Conservation (phyloP, 2,329 filamentous ascomycete genomes). For the Ophiostoma himal-ulmi region DNA sequence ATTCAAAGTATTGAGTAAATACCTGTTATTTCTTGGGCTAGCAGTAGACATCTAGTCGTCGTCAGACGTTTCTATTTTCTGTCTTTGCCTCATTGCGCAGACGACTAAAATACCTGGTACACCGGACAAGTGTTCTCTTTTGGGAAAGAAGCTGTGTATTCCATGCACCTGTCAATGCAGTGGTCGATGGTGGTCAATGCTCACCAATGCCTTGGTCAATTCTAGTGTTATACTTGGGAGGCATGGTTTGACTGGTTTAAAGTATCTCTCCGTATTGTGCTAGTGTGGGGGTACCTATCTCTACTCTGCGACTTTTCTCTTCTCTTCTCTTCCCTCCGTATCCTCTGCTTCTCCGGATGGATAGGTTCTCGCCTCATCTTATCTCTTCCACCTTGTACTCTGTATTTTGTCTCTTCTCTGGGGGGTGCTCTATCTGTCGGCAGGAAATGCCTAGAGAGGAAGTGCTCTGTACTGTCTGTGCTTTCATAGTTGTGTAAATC, state of each 20-base stretch:
- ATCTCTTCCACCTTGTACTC: not conserved
- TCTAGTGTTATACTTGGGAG: not conserved
- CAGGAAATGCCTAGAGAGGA: slow-evolving; percentile 2
- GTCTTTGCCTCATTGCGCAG: not conserved
- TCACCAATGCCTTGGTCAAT: slow-evolving; percentile 3
- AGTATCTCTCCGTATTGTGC: not conserved
- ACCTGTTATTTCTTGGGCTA: not conserved
- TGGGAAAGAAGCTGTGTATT: not conserved
- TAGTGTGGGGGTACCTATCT: slow-evolving; percentile 11
- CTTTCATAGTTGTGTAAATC: not conserved
- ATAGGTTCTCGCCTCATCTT: not conserved
- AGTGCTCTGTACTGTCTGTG: not conserved
- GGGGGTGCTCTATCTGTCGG: not conserved
- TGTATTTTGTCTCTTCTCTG: not conserved
- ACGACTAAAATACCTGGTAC: not conserved
- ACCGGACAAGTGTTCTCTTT: slow-evolving; percentile 1
- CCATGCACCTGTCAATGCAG: not conserved
- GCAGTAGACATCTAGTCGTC: not conserved
- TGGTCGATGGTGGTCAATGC: not conserved
- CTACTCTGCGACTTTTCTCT: not conserved
- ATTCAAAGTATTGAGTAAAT: not conserved
- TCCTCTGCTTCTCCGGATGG: not conserved
- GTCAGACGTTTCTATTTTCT: not conserved
- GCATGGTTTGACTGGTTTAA: not conserved
- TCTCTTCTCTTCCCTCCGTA: not conserved